phyloP scores from a whole-genome alignment of 495 filamentous ascomycete species.

The Penicillium lagena region DNA sequence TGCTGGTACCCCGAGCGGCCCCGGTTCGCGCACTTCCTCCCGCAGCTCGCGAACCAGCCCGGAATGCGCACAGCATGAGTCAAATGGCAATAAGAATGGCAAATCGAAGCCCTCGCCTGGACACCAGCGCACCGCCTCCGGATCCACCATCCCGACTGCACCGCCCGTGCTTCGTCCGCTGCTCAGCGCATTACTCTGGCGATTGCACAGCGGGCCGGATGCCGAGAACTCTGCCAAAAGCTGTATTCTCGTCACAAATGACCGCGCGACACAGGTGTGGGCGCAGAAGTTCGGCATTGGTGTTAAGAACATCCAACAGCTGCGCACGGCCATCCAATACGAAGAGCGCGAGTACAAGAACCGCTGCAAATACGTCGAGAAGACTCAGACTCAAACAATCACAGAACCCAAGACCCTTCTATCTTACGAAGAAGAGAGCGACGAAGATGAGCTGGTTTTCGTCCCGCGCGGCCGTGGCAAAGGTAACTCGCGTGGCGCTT shows the following conservation, averaged over 20 bases:
- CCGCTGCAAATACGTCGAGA: conserved; percentile 44
- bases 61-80: conserved; percentile 32
- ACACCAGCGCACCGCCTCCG: conserved; percentile 33
- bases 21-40: conserved; percentile 41
- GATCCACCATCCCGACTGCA: conserved; percentile 29
- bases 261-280: conserved; percentile 46
- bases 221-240: conserved; percentile 31
- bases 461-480: conserved; percentile 44
- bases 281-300: conserved; percentile 56
- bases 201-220: conserved; percentile 44
- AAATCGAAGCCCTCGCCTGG: conserved; percentile 16
- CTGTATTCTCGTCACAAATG: conserved; percentile 55
- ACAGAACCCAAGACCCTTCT: conserved; percentile 36
- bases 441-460: conserved; percentile 56
- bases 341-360: conserved; percentile 56
- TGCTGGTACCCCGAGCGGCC: conserved; percentile 37
- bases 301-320: conserved; percentile 52
- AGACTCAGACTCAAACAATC: conserved; percentile 22
- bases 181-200: conserved; percentile 57
- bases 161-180: conserved; percentile 47
- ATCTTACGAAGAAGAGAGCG: conserved; percentile 44
- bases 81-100: conserved; percentile 16
- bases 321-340: conserved; percentile 51
- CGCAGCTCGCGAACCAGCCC: conserved; percentile 46
- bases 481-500: conserved; percentile 28